A percentile compares a stretch with the other conserved stretches of the same genome.
Evolutionary conservation across 2,329 filamentous ascomycete genomes (phyloP).

Genomic region (Paraphoma sp.): DNA sequence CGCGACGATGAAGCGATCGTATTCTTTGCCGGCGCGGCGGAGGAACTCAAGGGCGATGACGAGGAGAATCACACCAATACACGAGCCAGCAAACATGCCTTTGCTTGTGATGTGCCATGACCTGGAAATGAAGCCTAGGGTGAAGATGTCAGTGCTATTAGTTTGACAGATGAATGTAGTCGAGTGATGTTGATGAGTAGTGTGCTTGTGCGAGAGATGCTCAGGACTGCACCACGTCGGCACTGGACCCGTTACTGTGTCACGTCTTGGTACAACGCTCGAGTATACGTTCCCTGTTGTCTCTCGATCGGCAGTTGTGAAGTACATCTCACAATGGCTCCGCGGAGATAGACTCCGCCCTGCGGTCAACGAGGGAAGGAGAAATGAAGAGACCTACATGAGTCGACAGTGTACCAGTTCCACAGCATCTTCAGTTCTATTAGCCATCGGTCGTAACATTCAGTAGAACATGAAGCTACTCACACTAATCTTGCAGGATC

Average conservation of each 20-base stretch:
- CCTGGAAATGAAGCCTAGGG: conserved; percentile 66
- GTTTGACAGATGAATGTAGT: background rate
- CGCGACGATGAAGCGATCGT: conserved; percentile 70
- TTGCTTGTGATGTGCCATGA: conserved; percentile 73
- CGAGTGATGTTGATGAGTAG: background rate
- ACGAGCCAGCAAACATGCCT: conserved; percentile 80
- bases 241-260: background rate
- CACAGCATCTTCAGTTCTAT: conserved; percentile 66
- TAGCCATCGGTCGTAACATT: background rate
- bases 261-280: background rate
- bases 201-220: background rate
- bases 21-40: conserved; percentile 74
- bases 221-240: background rate
- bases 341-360: background rate
- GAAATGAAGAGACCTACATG: conserved; percentile 52
- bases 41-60: conserved; percentile 75
- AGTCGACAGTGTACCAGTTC: conserved; percentile 78
- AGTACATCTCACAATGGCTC: background rate
- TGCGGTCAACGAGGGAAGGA: background rate
- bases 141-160: background rate
- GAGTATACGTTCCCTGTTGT: background rate
- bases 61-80: conserved; percentile 78
- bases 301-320: background rate
- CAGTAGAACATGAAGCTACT: background rate
- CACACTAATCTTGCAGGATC: conserved; percentile 43